Conservation (phyloP, 345 rosid species). For the Gynandropsis gynandra region DNA sequence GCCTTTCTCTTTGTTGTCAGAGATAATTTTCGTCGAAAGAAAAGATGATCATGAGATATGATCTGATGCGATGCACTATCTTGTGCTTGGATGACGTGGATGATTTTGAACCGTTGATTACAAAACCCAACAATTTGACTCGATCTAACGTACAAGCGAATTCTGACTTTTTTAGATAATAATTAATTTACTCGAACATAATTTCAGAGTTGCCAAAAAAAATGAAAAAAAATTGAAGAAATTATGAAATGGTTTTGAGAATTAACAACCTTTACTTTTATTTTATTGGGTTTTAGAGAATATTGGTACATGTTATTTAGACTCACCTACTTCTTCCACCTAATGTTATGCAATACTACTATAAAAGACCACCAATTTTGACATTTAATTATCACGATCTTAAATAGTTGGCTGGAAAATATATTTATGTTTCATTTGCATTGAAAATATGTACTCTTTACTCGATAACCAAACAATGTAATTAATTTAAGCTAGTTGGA, state of each 20-base stretch:
- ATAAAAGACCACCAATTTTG: no score
- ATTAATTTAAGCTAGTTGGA: no score
- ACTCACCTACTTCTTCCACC: no score
- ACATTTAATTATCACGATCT: no score
- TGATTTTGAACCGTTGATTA: not conserved
- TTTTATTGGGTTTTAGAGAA: not conserved
- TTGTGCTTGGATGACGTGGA: conserved; percentile 10
- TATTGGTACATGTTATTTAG: no score
- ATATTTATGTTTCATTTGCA: no score
- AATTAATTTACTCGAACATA: conserved; percentile 6
- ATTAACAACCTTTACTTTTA: not conserved
- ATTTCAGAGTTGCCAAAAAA: not conserved
- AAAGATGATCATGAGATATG: not conserved
- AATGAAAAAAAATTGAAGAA: conserved; percentile 13
- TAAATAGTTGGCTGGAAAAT: no score
- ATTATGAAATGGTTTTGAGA: conserved; percentile 12
- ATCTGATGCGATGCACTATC: conserved; percentile 14
- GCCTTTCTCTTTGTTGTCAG: not conserved
- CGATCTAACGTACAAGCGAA: conserved; percentile 15
- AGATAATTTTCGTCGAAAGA: conserved; percentile 3
- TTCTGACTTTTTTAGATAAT: not conserved
- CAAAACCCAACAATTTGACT: conserved; percentile 1
- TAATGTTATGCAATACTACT: no score
- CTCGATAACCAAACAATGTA: no score
- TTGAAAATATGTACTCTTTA: no score